These are phyloP conservation scores for Phalaenopsis equestris DNA, from an alignment of 106 monocot species.

Conservation along the genomic window DNA sequence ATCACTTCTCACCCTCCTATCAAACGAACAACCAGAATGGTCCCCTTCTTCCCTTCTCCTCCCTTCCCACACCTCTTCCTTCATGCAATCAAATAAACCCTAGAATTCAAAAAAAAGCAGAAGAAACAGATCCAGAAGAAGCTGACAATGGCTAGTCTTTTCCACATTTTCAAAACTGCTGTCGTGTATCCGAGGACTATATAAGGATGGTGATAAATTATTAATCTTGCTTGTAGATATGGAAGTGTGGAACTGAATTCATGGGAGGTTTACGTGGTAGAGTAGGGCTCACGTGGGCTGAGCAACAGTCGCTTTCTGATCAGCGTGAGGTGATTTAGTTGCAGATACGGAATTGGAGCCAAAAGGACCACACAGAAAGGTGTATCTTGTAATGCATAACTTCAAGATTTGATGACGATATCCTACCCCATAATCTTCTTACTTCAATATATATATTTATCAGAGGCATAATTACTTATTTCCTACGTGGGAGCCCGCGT, in stretches of 20 bases:
- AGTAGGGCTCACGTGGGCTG: background rate
- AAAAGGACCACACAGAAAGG: slow-evolving; percentile 4
- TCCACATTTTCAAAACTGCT: background rate
- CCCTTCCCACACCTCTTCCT: too few species aligned
- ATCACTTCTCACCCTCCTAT: too few species aligned
- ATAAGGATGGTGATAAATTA: too few species aligned
- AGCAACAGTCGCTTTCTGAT: background rate
- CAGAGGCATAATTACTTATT: too few species aligned
- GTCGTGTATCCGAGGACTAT: background rate
- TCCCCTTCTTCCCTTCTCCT: too few species aligned
- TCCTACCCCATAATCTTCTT: slow-evolving; percentile 6
- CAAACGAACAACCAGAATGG: too few species aligned
- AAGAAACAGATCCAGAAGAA: too few species aligned
- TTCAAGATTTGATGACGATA: slow-evolving; percentile 6
- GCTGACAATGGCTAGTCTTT: too few species aligned
- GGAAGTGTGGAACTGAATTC: background rate
- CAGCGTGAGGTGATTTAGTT: slow-evolving; percentile 9
- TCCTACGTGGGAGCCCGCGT: too few species aligned
- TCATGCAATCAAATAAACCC: too few species aligned
- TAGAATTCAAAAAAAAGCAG: too few species aligned
- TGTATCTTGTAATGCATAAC: slow-evolving; percentile 2
- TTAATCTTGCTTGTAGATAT: background rate
- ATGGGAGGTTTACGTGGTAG: background rate
- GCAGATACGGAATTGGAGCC: slow-evolving; percentile 3
- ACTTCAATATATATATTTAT: background rate